Percentiles rank a stretch among this genome's conserved stretches.
Conservation (phyloP, 2,329 filamentous ascomycete genomes). For the Diaporthe caulivora region DNA sequence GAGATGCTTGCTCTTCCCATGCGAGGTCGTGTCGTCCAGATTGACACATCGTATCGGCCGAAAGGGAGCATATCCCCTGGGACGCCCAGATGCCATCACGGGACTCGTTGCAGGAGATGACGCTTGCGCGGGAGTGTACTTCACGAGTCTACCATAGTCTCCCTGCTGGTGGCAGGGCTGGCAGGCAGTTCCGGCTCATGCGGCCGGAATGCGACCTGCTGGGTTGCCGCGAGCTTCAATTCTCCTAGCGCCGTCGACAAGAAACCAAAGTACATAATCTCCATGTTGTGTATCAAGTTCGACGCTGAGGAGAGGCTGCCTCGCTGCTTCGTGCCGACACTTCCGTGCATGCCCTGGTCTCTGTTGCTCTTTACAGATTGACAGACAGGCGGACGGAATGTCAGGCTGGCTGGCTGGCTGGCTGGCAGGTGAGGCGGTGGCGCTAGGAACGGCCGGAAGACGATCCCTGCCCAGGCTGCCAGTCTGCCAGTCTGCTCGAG, state of each 20-base stretch:
- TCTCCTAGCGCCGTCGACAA: not conserved
- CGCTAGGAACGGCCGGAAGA: slow-evolving; percentile 28
- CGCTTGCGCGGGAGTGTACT: not conserved
- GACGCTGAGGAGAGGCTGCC: not conserved
- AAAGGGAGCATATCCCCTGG: no score
- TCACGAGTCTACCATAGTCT: not conserved
- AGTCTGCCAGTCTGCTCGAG: slow-evolving; percentile 9
- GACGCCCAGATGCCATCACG: not conserved
- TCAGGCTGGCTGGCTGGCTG: not conserved
- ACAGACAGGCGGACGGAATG: no score
- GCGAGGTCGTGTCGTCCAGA: not conserved
- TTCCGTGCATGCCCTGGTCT: not conserved
- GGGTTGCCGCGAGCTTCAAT: slow-evolving; percentile 1
- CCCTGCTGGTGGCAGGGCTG: not conserved
- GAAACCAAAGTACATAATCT: no score
- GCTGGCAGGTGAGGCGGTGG: slow-evolving; percentile 5
- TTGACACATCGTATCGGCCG: not conserved
- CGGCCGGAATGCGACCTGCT: not conserved
- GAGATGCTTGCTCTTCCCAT: not conserved
- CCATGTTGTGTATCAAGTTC: not conserved
- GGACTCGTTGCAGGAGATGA: not conserved
- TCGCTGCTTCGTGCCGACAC: not conserved
- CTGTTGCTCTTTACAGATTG: no score
- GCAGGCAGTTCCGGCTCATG: not conserved
- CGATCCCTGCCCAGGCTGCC: slow-evolving; percentile 25